Base-by-base conservation (phyloP, 139 green algal species). In the Diplosphaera chodatii region DNA sequence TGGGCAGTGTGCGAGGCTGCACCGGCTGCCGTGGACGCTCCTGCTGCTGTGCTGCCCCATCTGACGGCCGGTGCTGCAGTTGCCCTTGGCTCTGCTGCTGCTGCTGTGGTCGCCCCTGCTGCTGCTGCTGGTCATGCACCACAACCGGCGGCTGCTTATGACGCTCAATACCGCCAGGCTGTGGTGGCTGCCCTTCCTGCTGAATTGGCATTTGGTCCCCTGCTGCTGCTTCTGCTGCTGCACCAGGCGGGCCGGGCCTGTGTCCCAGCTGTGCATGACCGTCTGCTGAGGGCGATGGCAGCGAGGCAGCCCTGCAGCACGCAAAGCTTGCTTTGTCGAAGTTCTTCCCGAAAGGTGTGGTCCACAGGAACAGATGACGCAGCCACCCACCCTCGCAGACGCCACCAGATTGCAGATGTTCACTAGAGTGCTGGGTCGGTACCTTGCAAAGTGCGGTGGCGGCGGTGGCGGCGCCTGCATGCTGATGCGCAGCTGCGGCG, bases 1-100 rank as follows among this genome's bases (percentile, higher is more conserved):
- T 72, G 23, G 29, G 34, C 62, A 83, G 82, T 29, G 21, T 30
- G 40, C 63, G 72, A 55, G 80, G 74, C 10, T 78, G 64, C 48
- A 82, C 64, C 0, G 74, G 71, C 66, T 84, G 71, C 30, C 75
- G 71, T 41, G 64, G 74, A 8, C 10, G 37, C 37, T n/a, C n/a
- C n/a, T n/a, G n/a, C n/a, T n/a, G n/a, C n/a, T n/a, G n/a, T n/a
- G n/a, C n/a, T n/a, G n/a, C n/a, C n/a, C n/a, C n/a, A n/a, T n/a
- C n/a, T n/a, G n/a, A n/a, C n/a, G n/a, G n/a, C n/a, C n/a, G n/a
- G n/a, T 10, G 48, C 48, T 27, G 48, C 48, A 66, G 37, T 34
- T 69, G 33, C 30, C 48, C 40, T 33, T 62, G 71, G 59, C 41
- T 27, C 65, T 72, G 74, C 73, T 28, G 31, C 31, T 70, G 68